A percentile compares a stretch with the other conserved stretches of the same genome.
phyloP scores from a whole-genome alignment of 2,329 filamentous ascomycete genomes.

The Biscogniauxia marginata region DNA sequence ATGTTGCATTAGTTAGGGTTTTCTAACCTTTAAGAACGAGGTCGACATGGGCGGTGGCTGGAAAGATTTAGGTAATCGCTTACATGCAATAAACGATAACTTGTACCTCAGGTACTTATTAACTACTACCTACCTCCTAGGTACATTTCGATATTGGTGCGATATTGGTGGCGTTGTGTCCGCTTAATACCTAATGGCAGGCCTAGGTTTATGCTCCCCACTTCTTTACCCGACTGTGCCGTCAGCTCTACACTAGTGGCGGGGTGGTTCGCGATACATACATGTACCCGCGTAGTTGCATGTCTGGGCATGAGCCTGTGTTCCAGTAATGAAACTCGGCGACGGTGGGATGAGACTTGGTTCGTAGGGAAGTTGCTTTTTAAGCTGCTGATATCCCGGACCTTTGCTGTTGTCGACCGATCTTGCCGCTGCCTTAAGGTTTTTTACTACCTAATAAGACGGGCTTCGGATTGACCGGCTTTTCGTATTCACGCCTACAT shows the following conservation, averaged over 20 bases:
- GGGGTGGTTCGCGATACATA: neutral
- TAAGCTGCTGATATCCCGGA: slow-evolving; percentile 24
- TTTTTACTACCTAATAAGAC: slow-evolving; percentile 7
- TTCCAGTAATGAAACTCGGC: neutral
- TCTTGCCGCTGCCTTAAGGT: slow-evolving; percentile 20
- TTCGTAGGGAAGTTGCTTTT: slow-evolving; percentile 19
- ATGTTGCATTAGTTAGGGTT: neutral
- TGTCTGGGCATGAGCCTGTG: slow-evolving; percentile 6
- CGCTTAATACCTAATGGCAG: neutral
- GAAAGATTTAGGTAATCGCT: neutral
- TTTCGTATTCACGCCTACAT: neutral
- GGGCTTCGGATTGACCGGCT: neutral
- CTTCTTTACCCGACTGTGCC: neutral
- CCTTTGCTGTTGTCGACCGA: slow-evolving; percentile 5
- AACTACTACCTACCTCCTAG: too few relatives aligned
- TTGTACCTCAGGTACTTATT: too few relatives aligned
- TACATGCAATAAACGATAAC: too few relatives aligned
- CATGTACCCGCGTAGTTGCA: slow-evolving; percentile 5
- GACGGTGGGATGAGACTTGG: too few relatives aligned
- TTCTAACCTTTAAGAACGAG: too few relatives aligned
- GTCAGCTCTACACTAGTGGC: neutral
- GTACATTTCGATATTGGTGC: too few relatives aligned
- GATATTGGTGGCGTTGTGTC: too few relatives aligned
- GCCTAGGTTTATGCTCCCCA: too few relatives aligned
- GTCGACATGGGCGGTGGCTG: neutral